Evolutionary conservation across 2,329 filamentous ascomycete genomes (phyloP).

Genomic region (Fusarium caatingaense): DNA sequence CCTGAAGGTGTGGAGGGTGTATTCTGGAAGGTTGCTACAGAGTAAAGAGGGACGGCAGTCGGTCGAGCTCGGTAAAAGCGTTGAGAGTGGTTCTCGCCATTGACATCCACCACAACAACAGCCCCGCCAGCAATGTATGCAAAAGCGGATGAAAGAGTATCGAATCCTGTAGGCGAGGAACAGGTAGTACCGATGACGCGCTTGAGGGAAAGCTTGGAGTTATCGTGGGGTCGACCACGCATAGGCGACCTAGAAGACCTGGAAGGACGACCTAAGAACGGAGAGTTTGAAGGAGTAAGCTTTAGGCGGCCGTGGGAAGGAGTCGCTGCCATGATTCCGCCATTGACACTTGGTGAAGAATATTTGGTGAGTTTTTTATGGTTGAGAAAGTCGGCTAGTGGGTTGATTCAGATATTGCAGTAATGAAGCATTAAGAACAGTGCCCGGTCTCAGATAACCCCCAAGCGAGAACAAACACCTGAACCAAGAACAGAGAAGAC

Average conservation of each 20-base stretch:
- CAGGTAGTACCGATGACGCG: slow-evolving; percentile 94
- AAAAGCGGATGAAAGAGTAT: slow-evolving; percentile 81
- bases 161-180: slow-evolving; percentile 85
- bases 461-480: background rate
- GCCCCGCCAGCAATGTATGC: slow-evolving; percentile 94
- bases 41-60: slow-evolving; percentile 74
- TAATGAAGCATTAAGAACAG: slow-evolving; percentile 28
- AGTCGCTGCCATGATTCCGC: slow-evolving; percentile 68
- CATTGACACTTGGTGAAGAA: slow-evolving; percentile 57
- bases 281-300: slow-evolving; percentile 82
- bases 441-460: slow-evolving; percentile 1
- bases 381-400: slow-evolving; percentile 11
- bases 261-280: slow-evolving; percentile 70
- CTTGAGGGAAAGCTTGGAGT: slow-evolving; percentile 76
- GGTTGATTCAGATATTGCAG: slow-evolving; percentile 16
- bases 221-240: slow-evolving; percentile 63
- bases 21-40: slow-evolving; percentile 65
- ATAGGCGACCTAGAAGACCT: slow-evolving; percentile 73
- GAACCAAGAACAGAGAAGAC: slow-evolving; percentile 8
- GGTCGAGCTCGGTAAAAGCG: slow-evolving; percentile 92
- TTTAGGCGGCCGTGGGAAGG: slow-evolving; percentile 70
- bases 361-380: slow-evolving; percentile 25
- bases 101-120: slow-evolving; percentile 87
- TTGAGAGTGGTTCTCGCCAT: slow-evolving; percentile 75
- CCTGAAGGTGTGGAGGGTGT: slow-evolving; percentile 61